Conservation (phyloP, 441 rosid species). For the Rhodomyrtus psidioides region DNA sequence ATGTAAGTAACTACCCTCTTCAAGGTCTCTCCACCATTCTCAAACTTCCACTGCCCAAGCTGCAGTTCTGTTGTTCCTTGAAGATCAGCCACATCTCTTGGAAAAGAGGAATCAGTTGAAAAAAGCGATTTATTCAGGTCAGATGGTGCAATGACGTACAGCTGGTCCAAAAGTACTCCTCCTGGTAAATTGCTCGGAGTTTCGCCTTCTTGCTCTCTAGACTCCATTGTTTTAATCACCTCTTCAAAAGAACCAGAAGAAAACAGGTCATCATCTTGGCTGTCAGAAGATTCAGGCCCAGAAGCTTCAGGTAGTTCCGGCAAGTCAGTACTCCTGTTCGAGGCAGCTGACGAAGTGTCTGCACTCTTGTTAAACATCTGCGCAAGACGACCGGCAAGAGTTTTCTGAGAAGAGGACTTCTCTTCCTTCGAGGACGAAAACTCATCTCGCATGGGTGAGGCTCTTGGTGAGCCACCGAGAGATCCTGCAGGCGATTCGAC, state of each 20-base stretch:
- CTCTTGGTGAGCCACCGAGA: constrained; percentile 23
- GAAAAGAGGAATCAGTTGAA: constrained; percentile 64
- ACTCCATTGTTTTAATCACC: constrained; percentile 49
- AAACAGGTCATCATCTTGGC: constrained; percentile 39
- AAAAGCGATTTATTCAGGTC: constrained; percentile 65
- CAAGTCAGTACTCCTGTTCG: constrained; percentile 31
- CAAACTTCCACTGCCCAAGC: constrained; percentile 70
- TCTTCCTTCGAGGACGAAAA: constrained; percentile 38
- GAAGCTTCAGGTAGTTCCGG: constrained; percentile 38
- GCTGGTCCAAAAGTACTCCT: constrained; percentile 73
- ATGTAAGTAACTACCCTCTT: constrained; percentile 61
- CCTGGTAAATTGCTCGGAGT: constrained; percentile 69
- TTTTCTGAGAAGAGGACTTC: constrained; percentile 35
- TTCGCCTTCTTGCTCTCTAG: constrained; percentile 58
- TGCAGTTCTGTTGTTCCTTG: constrained; percentile 84
- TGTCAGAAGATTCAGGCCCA: constrained; percentile 26
- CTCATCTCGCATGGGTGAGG: constrained; percentile 43
- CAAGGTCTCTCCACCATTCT: constrained; percentile 45
- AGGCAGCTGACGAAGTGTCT: constrained; percentile 23
- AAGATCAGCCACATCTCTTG: constrained; percentile 41
- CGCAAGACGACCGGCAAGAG: constrained; percentile 60
- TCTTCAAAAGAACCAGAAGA: constrained; percentile 53
- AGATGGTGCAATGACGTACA: constrained; percentile 45
- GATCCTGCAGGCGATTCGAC: constrained; percentile 31
- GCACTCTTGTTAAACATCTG: constrained; percentile 69